Conservation (phyloP, 2,329 filamentous ascomycete genomes). For the Ophiognomonia clavigignenti-juglandacearum region DNA sequence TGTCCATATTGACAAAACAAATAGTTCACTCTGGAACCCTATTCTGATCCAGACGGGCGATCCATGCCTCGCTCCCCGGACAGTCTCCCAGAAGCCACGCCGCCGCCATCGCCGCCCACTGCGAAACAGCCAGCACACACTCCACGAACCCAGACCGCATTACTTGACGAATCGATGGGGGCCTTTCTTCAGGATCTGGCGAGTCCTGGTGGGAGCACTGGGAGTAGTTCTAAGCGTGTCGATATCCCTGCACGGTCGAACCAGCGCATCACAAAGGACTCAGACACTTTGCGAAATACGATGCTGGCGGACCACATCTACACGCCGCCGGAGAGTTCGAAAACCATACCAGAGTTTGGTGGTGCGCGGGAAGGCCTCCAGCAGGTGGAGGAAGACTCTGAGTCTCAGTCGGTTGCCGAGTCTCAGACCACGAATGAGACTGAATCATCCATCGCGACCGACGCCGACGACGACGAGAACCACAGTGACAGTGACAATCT, state of each 20-base stretch:
- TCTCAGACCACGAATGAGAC: conserved; percentile 1
- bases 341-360: conserved; percentile 13
- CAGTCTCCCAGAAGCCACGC: conserved; percentile 13
- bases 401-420: conserved; percentile 7
- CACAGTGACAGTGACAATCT: background rate
- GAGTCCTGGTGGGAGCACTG: conserved; percentile 17
- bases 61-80: conserved; percentile 10
- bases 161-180: conserved; percentile 18
- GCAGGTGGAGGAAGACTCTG: conserved; percentile 3
- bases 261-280: conserved; percentile 19
- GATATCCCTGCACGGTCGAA: conserved; percentile 3
- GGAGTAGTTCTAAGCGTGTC: too few relatives aligned
- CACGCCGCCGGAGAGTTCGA: conserved; percentile 19
- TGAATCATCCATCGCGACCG: conserved; percentile 7
- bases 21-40: conserved; percentile 15
- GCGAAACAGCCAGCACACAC: conserved; percentile 16
- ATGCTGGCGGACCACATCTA: conserved; percentile 25
- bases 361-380: conserved; percentile 2
- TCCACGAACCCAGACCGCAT: conserved; percentile 23
- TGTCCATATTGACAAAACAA: conserved; percentile 10
- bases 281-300: conserved; percentile 22
- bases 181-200: conserved; percentile 14
- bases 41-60: conserved; percentile 9
- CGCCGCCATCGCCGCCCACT: conserved; percentile 14
- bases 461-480: conserved; percentile 1